Base-by-base conservation (phyloP, 441 rosid genomes). In the Omphalea diandra region DNA sequence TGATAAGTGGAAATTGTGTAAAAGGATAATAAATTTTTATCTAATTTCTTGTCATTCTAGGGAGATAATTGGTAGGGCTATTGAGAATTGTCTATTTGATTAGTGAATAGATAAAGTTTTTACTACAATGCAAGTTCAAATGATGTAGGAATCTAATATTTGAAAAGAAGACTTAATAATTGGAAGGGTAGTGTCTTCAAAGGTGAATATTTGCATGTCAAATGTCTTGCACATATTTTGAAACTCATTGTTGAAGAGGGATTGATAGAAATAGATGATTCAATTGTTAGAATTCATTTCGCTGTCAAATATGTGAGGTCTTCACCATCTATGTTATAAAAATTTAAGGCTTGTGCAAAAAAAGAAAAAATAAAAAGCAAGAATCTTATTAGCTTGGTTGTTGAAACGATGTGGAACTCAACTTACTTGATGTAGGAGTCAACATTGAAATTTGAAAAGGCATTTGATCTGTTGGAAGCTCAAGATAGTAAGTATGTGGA, bases 151-250 rank as follows among this genome's bases (percentile, higher is more conserved):
- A 40, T 62, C 0, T 0, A 24, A 22, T 62, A 38, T 24, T 62
- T 62, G 17, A 3, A 62, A 3, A 62, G 18, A 24, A 40, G 65
- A 43, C 2, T 62, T 6, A 62, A 62, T 62, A 62, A 2, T 62
- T 38, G n/a, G 47, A 40, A 62, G 2, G n/a, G 33, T 0, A 62
- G 32, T 40, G 49, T 62, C 17, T 40, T 62, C 10, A 11, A 62
- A 8, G 33, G 63, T 53, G 50, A 68, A 0, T 54, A 53, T 14
- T 29, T 40, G 10, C 26, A 56, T 18, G 56, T 68, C 41, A 38
- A 29, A 12, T 68, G 35, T 68, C 27, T 2, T 36, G 5, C 43
- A 20, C 63, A 56, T 31, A 68, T 68, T 5, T 54, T 57, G 15
- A 38, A 14, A 12, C 40, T 68, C 2, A 27, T 68, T 55, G 18